phyloP scores from a whole-genome alignment of 177 flowering plant genomes.

The Tripterygium wilfordii region DNA sequence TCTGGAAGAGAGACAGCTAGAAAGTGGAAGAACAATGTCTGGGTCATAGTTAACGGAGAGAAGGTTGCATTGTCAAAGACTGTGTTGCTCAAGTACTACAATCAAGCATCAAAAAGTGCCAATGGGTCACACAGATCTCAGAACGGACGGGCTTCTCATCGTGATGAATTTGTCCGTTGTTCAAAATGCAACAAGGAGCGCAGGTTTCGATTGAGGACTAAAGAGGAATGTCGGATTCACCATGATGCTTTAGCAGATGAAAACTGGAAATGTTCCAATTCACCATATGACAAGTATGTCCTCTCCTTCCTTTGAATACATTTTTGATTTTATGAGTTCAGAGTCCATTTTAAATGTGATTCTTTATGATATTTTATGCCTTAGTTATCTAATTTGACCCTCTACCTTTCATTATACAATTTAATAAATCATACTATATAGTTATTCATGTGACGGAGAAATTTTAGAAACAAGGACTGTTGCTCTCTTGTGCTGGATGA shows the following conservation, averaged over 20 bases:
- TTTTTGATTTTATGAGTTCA: too few relatives aligned
- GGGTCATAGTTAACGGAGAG: constrained; percentile 75
- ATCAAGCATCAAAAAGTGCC: constrained; percentile 41
- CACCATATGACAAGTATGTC: constrained; percentile 61
- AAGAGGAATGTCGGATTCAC: constrained; percentile 72
- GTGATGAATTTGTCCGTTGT: constrained; percentile 76
- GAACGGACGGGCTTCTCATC: constrained; percentile 46
- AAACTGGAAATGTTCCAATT: constrained; percentile 75
- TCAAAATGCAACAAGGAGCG: constrained; percentile 65
- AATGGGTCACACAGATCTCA: constrained; percentile 52
- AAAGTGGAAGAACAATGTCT: constrained; percentile 83
- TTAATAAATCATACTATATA: too few relatives aligned
- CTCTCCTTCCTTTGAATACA: not conserved
- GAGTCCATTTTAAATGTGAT: too few relatives aligned
- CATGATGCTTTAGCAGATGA: constrained; percentile 64
- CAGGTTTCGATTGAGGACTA: constrained; percentile 72
- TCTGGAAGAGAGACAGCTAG: constrained; percentile 78
- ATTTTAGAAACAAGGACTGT: too few relatives aligned
- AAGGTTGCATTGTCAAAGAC: constrained; percentile 77
- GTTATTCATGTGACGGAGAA: too few relatives aligned
- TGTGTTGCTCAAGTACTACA: constrained; percentile 67
- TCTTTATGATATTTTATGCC: too few relatives aligned
- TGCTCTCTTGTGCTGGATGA: too few relatives aligned
- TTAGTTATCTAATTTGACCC: too few relatives aligned
- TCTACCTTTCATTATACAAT: too few relatives aligned